Conservation (phyloP, 805 yeast species). For the Kluyveromyces starmeri region DNA sequence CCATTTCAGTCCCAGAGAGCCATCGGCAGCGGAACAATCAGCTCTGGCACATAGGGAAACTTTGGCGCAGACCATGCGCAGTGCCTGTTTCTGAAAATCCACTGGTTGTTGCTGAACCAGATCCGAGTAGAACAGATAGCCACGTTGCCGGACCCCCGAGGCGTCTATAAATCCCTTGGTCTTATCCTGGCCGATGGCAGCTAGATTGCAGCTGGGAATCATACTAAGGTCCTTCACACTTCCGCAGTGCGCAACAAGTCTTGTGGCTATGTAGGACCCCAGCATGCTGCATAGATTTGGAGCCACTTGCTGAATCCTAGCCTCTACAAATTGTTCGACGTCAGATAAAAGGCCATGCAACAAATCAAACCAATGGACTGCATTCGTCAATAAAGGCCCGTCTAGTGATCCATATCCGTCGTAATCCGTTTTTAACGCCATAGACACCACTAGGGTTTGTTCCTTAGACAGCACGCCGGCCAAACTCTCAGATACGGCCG, state of each 20-base stretch:
- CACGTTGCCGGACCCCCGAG: slow-evolving; percentile 50
- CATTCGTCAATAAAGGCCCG: slow-evolving; percentile 32
- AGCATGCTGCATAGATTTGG: slow-evolving; percentile 73
- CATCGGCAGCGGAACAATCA: slow-evolving; percentile 41
- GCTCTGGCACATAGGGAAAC: slow-evolving; percentile 74
- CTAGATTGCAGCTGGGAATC: slow-evolving; percentile 77
- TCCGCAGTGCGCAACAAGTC: slow-evolving; percentile 58
- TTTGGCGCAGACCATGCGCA: slow-evolving; percentile 74
- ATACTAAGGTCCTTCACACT: slow-evolving; percentile 56
- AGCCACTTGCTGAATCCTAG: slow-evolving; percentile 50
- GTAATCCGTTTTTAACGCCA: slow-evolving; percentile 54
- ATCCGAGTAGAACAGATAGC: slow-evolving; percentile 56
- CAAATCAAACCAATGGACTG: slow-evolving; percentile 35
- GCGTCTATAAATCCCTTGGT: slow-evolving; percentile 26
- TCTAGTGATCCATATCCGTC: slow-evolving; percentile 28
- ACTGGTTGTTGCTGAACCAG: slow-evolving; percentile 51
- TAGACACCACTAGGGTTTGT: slow-evolving; percentile 59
- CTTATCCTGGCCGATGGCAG: slow-evolving; percentile 57
- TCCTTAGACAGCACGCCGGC: slow-evolving; percentile 46
- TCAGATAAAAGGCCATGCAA: slow-evolving; percentile 36
- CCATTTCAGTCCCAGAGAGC: slow-evolving; percentile 51
- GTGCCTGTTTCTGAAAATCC: slow-evolving; percentile 54
- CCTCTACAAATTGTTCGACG: slow-evolving; percentile 47
- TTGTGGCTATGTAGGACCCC: slow-evolving; percentile 66
- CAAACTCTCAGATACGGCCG: slow-evolving; percentile 27